phyloP scores from a whole-genome alignment of 345 rosid genomes.

The Citropsis articulata region DNA sequence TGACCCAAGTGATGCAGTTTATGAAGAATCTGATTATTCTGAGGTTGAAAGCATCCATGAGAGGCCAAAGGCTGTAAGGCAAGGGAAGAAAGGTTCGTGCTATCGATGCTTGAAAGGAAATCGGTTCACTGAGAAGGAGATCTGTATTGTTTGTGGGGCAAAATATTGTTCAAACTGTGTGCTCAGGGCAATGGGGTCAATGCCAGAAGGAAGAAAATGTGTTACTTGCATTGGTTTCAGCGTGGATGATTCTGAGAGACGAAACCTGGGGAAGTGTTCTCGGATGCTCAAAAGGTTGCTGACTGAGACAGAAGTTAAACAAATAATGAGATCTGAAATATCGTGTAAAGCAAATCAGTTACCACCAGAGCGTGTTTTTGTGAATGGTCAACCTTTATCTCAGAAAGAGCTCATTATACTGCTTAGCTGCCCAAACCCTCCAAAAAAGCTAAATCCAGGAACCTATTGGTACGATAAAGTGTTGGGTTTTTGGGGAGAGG shows the following conservation, averaged over 20 bases:
- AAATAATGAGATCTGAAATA: slow-evolving; percentile 57
- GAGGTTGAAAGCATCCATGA: slow-evolving; percentile 30
- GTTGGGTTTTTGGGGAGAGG: slow-evolving; percentile 96
- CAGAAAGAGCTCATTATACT: slow-evolving; percentile 42
- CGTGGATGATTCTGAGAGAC: slow-evolving; percentile 61
- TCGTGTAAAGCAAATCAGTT: slow-evolving; percentile 62
- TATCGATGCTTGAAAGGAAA: slow-evolving; percentile 72
- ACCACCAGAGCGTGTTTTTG: slow-evolving; percentile 58
- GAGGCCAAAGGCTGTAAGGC: slow-evolving; percentile 49
- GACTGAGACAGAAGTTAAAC: slow-evolving; percentile 45
- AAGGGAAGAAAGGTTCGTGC: slow-evolving; percentile 75
- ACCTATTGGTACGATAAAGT: slow-evolving; percentile 80
- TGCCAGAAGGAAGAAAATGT: slow-evolving; percentile 98
- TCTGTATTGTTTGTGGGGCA: slow-evolving; percentile 84
- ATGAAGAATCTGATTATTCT: slow-evolving; percentile 37
- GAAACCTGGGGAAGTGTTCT: slow-evolving; percentile 58
- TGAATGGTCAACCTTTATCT: slow-evolving; percentile 52
- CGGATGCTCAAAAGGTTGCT: slow-evolving; percentile 56
- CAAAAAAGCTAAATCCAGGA: slow-evolving; percentile 74
- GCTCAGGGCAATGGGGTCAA: slow-evolving; percentile 86
- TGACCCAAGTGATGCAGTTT: slow-evolving; percentile 28
- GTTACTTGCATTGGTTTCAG: slow-evolving; percentile 60
- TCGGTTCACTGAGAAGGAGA: slow-evolving; percentile 66
- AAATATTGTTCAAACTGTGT: slow-evolving; percentile 71
- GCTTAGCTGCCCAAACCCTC: slow-evolving; percentile 68